Base-by-base conservation (phyloP, 2,329 filamentous ascomycete species). In the Cercospora zeina region DNA sequence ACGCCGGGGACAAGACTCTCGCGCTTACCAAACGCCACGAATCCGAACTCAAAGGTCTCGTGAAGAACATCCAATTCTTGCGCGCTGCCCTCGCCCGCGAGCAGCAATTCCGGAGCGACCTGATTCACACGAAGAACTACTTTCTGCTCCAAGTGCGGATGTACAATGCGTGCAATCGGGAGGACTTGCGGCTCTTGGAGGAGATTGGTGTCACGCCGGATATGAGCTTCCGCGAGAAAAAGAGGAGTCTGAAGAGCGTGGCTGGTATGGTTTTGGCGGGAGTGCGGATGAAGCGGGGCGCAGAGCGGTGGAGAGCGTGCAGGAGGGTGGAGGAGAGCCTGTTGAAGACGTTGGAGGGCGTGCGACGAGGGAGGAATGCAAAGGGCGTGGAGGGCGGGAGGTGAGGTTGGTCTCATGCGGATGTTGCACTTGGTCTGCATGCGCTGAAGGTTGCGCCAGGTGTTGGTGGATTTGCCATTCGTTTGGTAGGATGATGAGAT, bases 31-130 rank as follows among this genome's bases (percentile, higher is more conserved):
- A 85, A 68, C 81, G 84, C 49, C 90, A 95, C 74, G 80, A 82
- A 70, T 87, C 87, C 75, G 90, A 96, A 77, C 80, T 97, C 58
- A 86, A 87, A 68, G 93, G 93, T 16, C 82, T 97, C 73, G 85
- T 86, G 58, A 89, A 95, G 78, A 93, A 97, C 77, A 93, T 97
- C 74, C 85, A 92, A 71, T 97, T 90, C 87, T 86, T 97, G 75
- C 87, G 92, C 70, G 90, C 91, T 1, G 86, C 89, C 57, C 90
- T 89, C 79, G 83, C 86, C 73, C 85, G 95, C 33, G 93, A 97
- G 77, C 86, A 90, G 69, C 85, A 84, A 55, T 88, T 97, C 77
- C 85, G 95, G 45, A 83, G 84, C 65, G 90, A 93, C 71, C 85
- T 93, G 33, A 90, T 89, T 8, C 96, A 89, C 78, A 91, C 91